phyloP scores from a whole-genome alignment of 352 stramenopile species.

The Elongisporangium anandrum region DNA sequence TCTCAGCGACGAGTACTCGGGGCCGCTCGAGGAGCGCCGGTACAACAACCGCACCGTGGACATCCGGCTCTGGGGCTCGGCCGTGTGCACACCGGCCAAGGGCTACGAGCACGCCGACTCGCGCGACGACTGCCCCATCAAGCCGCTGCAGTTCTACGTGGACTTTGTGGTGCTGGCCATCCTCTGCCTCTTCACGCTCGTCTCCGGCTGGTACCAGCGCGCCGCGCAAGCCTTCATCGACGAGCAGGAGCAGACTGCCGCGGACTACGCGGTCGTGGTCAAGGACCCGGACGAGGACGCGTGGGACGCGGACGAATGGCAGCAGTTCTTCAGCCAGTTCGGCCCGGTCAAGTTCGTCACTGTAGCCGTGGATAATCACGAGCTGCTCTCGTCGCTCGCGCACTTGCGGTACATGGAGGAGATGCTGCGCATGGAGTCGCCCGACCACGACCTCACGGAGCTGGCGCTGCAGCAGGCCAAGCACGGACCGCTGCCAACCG shows the following conservation, averaged over 20 bases:
- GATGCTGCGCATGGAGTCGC: constrained; percentile 64
- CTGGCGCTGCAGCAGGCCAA: constrained; percentile 34
- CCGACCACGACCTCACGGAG: constrained; percentile 22
- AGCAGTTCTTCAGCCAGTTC: constrained; percentile 64
- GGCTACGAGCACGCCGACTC: background rate
- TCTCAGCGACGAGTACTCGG: constrained; percentile 52
- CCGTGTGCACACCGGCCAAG: constrained; percentile 40
- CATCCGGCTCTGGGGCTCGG: constrained; percentile 45
- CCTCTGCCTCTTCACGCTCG: constrained; percentile 41
- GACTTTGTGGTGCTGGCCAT: constrained; percentile 51
- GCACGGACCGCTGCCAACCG: constrained; percentile 16
- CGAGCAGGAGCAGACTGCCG: constrained; percentile 53
- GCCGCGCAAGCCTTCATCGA: constrained; percentile 42
- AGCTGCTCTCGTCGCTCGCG: constrained; percentile 48
- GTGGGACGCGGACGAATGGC: constrained; percentile 64
- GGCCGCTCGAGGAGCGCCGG: constrained; percentile 20
- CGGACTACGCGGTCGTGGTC: constrained; percentile 71
- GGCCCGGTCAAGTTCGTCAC: constrained; percentile 69
- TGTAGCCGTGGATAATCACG: constrained; percentile 54
- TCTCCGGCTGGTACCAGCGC: constrained; percentile 34
- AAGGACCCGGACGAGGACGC: constrained; percentile 68
- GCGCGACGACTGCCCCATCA: constrained; percentile 50
- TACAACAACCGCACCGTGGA: constrained; percentile 34
- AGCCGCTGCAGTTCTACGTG: constrained; percentile 45
- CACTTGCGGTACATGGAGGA: constrained; percentile 66